phyloP scores from a whole-genome alignment of 345 rosid genomes.

The Orychophragmus violaceus region DNA sequence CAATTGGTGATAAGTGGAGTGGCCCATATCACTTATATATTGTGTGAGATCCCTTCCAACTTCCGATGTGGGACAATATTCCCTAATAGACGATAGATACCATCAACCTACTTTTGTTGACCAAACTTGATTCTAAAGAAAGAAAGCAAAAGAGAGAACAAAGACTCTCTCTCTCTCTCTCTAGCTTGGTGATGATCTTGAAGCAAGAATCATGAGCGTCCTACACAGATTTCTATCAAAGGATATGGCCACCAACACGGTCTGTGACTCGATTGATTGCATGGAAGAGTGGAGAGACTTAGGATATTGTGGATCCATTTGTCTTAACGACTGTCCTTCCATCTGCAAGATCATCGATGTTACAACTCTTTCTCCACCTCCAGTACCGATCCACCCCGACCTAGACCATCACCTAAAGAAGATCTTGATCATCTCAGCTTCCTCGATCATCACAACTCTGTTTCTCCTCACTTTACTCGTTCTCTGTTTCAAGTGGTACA shows the following conservation, averaged over 20 bases:
- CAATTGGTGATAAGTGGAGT: no score
- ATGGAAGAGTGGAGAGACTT: fast-evolving
- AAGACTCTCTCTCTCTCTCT: constrained; percentile 4
- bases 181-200: constrained; percentile 22
- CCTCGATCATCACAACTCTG: constrained; percentile 30
- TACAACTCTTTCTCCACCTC: constrained; percentile 4
- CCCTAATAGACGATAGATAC: constrained; percentile 17
- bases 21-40: no score
- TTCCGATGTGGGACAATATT: no score
- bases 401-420: constrained; percentile 2
- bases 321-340: constrained; percentile 17
- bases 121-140: constrained; percentile 19
- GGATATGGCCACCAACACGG: not conserved
- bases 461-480: constrained; percentile 27
- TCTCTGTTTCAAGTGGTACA: constrained; percentile 29
- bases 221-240: constrained; percentile 21
- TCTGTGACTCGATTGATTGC: not conserved
- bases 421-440: constrained; percentile 25
- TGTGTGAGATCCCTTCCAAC: no score
- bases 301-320: not conserved
- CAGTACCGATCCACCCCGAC: constrained; percentile 3
- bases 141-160: constrained; percentile 16
- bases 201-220: constrained; percentile 23
- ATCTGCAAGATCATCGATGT: not conserved
- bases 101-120: constrained; percentile 26